Evolutionary conservation across 2,329 filamentous ascomycete genomes (phyloP), one percentile per base, ranked within the genome.

Genomic region (Ophiostoma piceae): DNA sequence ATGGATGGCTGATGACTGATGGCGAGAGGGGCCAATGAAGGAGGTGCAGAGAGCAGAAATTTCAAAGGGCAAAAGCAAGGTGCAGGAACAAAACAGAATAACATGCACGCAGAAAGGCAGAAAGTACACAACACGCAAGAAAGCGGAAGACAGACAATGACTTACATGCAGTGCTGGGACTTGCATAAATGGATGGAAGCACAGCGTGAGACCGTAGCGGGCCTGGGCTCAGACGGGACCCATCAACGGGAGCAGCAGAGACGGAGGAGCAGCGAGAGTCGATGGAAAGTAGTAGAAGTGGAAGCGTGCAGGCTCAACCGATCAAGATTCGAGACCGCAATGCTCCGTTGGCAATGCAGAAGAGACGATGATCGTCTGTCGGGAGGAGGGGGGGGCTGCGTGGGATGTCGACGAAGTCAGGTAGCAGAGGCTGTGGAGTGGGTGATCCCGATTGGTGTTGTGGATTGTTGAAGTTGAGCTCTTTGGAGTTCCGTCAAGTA

Each of bases 111-210:
- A 68, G 60, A 35, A 16, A 32, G 32, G 39, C 60, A 68, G 60
- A 35, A 16, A 32, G 32, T 9, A 37, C 16, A 19, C 16, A 35
- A 32, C 3, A 64, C 35, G 35, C 35, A 41, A 22, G 37, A 64
- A 37, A 65, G 3, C 6, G 3, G 35, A 22, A 39, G 37, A 39
- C 8, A 65, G 35, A 65, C 32, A 65, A 22, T 69, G 71, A 76
- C 76, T 76, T 76, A 77, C 76, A 75, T 73, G 71, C 72, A 74
- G 67, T 74, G 47, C 72, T 74, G 70, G 71, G 71, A 72, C 72
- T 74, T 73, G 74, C 75, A 77, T 76, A 76, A 73, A 73, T 39
- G 62, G 19, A 22, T 35, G 35, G 70, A 64, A 67, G 64, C 19
- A 66, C 35, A 71, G 71, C 67, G 72, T 69, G 35, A 66, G 64